Evolutionary conservation across 1,284 basidiomycete species (phyloP), one percentile per base, ranked within the genome.

Genomic region (Hymenochaete sp.): DNA sequence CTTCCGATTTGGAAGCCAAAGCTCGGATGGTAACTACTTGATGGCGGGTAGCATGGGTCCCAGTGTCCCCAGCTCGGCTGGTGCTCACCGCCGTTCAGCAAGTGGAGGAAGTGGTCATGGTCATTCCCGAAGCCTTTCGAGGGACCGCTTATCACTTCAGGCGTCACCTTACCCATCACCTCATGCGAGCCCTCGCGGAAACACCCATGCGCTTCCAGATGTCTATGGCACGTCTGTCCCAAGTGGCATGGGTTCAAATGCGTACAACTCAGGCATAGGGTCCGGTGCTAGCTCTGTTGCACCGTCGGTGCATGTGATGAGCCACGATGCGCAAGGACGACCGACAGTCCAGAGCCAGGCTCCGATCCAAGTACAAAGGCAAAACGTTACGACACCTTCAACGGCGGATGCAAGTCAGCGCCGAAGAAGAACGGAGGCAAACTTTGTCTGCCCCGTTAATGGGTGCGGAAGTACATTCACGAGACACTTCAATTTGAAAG

Each of bases 391-490:
- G 35, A 87, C 80, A 18, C 75, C 77, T 25, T 75, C 81, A 47
- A 86, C 84, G 33, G 76, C 75, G 27, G 77, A 81, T 59, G 84
- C 82, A 4, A 82, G 79, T 52, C 74, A 79, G 56, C 75, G 73
- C 51, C 67, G 83, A 39, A 67, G 83, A 54, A 87, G 82, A 57
- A 79, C 82, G 57, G 79, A 82, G 42, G 80, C 83, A 42, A 79
- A 73, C 54, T 87, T 86, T 57, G 60, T 71, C 38, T 88, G 84
- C 63, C 80, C 81, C 36, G 76, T 87, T 29, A 74, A 77, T 3
- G 81, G 82, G 13, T 90, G 86, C 60, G 83, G 83, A 28, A 83
- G 80, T 57, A 88, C 85, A 18, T 90, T 90, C 56, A 89, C 86
- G 32, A 68, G 84, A 56, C 78, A 82, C 55, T 89, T 89, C 62